These are phyloP conservation scores for Clarireedia hainanense DNA, from an alignment of 2,329 filamentous ascomycete genomes.

Conservation along the genomic window DNA sequence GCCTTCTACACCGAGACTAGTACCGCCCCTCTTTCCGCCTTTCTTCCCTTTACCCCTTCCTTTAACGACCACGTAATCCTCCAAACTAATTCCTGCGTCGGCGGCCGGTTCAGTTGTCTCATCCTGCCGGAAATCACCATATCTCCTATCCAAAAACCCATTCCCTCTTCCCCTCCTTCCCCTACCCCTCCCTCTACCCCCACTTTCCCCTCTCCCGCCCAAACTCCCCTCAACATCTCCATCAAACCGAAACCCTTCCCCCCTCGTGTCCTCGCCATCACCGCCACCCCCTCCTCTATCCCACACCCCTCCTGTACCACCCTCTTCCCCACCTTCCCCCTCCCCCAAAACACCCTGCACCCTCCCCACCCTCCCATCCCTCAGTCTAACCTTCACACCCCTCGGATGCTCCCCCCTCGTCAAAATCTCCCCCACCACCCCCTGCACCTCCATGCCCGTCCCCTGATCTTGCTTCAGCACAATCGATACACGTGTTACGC, in stretches of 20 bases:
- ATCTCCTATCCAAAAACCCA: not conserved
- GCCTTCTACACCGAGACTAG: not conserved
- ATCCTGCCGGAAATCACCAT: constrained; percentile 17
- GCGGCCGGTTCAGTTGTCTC: constrained; percentile 11
- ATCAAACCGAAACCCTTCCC: not conserved
- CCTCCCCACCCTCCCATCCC: constrained; percentile 25
- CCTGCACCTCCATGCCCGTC: constrained; percentile 25
- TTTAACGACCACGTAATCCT: constrained; percentile 4
- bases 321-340: constrained; percentile 11
- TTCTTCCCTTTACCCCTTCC: constrained; percentile 13
- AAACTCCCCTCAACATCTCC: not conserved
- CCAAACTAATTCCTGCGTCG: not conserved
- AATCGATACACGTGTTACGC: constrained; percentile 24
- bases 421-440: constrained; percentile 24
- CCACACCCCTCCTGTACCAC: not conserved
- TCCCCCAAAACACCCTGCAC: constrained; percentile 24
- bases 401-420: constrained; percentile 27
- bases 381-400: constrained; percentile 28
- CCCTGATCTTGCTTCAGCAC: constrained; percentile 27
- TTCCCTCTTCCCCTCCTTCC: constrained; percentile 12
- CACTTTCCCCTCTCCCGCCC: not conserved
- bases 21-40: not conserved
- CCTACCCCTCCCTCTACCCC: not conserved
- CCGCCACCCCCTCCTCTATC: constrained; percentile 18
- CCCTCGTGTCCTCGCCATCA: not conserved